A percentile compares a stretch with the other conserved stretches of the same genome.
Evolutionary conservation across 1,139 yeast species (phyloP).

Genomic region (Kluyveromyces marxianus): DNA sequence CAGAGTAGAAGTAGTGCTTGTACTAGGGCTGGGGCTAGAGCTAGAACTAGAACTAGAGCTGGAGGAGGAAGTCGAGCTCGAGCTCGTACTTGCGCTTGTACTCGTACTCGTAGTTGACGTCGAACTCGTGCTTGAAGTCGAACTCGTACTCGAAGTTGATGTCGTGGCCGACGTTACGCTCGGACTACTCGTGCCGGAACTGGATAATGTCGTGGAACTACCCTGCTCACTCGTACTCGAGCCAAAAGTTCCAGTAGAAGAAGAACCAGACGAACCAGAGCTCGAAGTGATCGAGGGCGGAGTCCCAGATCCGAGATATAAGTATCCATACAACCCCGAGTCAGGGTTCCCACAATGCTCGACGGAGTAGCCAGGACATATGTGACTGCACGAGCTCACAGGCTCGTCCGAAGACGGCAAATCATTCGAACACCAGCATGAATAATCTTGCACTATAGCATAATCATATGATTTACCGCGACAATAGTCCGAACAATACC

Average conservation of each 20-base stretch:
- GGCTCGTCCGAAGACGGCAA: slow-evolving; percentile 12
- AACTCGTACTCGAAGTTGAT: not conserved
- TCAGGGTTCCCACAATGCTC: slow-evolving; percentile 17
- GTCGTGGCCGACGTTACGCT: slow-evolving; percentile 3
- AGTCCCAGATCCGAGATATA: slow-evolving; percentile 12
- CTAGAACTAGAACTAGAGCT: slow-evolving; percentile 1
- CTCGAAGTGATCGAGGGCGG: slow-evolving; percentile 4
- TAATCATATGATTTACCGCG: slow-evolving; percentile 13
- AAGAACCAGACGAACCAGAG: not conserved
- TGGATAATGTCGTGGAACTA: slow-evolving; percentile 4
- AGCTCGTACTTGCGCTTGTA: not conserved
- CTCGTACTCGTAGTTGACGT: not conserved
- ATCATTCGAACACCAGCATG: slow-evolving; percentile 21
- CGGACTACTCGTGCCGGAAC: slow-evolving; percentile 1
- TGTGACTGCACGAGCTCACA: slow-evolving; percentile 12
- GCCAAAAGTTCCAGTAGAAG: slow-evolving; percentile 1
- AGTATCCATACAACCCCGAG: slow-evolving; percentile 15
- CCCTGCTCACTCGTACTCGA: not conserved
- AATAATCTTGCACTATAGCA: slow-evolving; percentile 18
- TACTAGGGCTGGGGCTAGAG: not conserved
- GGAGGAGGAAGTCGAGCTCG: slow-evolving; percentile 6
- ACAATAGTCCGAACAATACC: slow-evolving; percentile 15
- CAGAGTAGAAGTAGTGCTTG: not conserved
- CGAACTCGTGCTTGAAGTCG: not conserved
- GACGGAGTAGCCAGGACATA: slow-evolving; percentile 21